Evolutionary conservation across 371 early-diverging fungal species (phyloP), one percentile per base, ranked within the genome.

Genomic region (Mucor circinelloides): DNA sequence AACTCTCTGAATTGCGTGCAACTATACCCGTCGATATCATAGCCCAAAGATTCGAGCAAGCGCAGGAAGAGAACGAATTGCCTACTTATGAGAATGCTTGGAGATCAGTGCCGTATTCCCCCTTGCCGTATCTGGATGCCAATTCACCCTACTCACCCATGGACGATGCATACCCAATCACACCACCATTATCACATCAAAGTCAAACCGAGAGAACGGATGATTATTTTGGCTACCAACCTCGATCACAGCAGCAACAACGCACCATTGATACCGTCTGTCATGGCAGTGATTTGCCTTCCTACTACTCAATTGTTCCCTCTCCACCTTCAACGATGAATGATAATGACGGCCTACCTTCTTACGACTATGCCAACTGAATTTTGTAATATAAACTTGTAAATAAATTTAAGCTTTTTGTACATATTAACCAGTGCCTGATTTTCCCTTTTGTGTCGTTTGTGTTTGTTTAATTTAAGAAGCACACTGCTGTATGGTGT

Each of bases 81-180:
- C 77, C 77, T 9, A 67, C 77, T 3, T 77, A 77, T 58, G 77
- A 77, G 60, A 72, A 77, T n/a, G 75, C 72, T 1, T 67, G 67
- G 55, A 61, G 70, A 38, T 66, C 72, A 6, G 28, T 44, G 8
- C 66, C 40, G 3, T 77, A 74, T 61, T 60, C 62, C n/a, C 57
- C 58, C 23, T 63, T 60, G 9, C 46, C 63, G 9, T 56, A 55
- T 52, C 56, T 62, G n/a, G 42, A 42, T 34, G n/a, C 57, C 21
- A 60, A 59, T 19, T 56, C 61, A 8, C 50, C 65, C n/a, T 40
- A 60, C 28, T 74, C 74, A 15, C 70, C 70, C 25, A 38, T 30
- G 30, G 71, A 70, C 19, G 71, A 67, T n/a, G 15, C 57, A 28
- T 55, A 21, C 23, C 70, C 70, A 25, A 42, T 62, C 13, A 70